These are phyloP conservation scores for Pseudozyma sp. DNA, from an alignment of 1,284 basidiomycete species.

Conservation along the genomic window DNA sequence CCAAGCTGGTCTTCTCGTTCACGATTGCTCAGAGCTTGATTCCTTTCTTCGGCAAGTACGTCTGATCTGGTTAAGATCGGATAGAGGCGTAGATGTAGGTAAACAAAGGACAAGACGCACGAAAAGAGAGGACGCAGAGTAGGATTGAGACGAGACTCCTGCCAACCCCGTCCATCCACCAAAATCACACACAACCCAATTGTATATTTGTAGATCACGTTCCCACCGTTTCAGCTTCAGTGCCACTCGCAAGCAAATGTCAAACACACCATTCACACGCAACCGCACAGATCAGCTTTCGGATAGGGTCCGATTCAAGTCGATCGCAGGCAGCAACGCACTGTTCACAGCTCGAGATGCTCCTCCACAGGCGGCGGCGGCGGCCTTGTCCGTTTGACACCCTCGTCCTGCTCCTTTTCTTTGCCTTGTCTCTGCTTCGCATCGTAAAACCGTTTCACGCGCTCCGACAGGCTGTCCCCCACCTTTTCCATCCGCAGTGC, in stretches of 20 bases:
- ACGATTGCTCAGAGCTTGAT: constrained; percentile 96
- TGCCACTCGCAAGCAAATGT: background rate
- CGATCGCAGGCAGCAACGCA: background rate
- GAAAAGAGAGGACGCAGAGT: background rate
- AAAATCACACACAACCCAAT: background rate
- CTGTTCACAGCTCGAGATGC: constrained; percentile 25
- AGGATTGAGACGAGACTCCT: background rate
- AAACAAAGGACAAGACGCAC: background rate
- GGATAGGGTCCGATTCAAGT: too few relatives aligned
- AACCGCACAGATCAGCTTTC: too few relatives aligned
- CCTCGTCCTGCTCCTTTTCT: background rate
- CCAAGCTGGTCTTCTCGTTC: constrained; percentile 97
- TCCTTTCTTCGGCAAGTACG: constrained; percentile 83
- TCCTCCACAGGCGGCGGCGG: background rate
- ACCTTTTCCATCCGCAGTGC: constrained; percentile 42
- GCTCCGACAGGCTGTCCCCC: constrained; percentile 41
- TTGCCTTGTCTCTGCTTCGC: constrained; percentile 15
- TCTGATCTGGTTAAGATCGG: constrained; percentile 13
- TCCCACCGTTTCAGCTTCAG: background rate
- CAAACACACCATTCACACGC: constrained; percentile 12
- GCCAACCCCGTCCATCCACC: too few relatives aligned
- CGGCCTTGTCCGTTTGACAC: background rate
- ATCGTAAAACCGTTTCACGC: constrained; percentile 51
- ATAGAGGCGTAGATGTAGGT: background rate
- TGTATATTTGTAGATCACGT: constrained; percentile 10